Percentiles rank a stretch among this genome's conserved stretches.
phyloP scores from a whole-genome alignment of 257 asterid species.

The Galeopsis tetrahit region DNA sequence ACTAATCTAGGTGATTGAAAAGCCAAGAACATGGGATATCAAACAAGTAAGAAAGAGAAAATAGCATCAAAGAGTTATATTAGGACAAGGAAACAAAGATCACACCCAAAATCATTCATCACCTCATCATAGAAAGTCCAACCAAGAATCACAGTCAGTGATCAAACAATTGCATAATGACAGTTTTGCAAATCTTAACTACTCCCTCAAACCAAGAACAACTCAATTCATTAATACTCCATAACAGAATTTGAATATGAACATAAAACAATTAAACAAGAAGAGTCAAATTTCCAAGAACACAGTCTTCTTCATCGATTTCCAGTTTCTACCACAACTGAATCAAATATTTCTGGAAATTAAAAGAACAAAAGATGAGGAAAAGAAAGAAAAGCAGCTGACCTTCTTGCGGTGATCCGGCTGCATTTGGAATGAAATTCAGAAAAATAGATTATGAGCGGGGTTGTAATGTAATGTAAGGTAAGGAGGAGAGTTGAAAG shows the following conservation, averaged over 20 bases:
- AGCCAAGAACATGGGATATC: not conserved
- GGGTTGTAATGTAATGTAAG: conserved; percentile 3
- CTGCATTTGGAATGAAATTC: conserved; percentile 55
- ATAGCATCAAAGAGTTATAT: conserved; percentile 2
- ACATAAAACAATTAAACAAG: conserved; percentile 15
- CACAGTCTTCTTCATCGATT: not conserved
- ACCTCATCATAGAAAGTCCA: conserved; percentile 26
- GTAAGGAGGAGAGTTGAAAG: no score
- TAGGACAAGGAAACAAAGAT: not conserved
- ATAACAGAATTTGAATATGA: not conserved
- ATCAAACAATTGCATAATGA: conserved; percentile 23
- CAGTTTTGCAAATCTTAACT: not conserved
- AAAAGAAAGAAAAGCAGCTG: conserved; percentile 31
- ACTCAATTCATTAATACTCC: conserved; percentile 13
- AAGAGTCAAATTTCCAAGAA: conserved; percentile 8
- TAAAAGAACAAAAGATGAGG: not conserved
- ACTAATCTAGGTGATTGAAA: not conserved
- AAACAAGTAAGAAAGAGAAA: not conserved
- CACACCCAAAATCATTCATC: not conserved
- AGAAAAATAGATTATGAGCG: conserved; percentile 25
- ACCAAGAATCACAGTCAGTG: conserved; percentile 13
- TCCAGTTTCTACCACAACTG: not conserved
- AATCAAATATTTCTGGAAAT: not conserved
- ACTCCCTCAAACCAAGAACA: conserved; percentile 26
- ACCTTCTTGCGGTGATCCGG: conserved; percentile 86